A percentile compares a stretch with the other conserved stretches of the same genome.
These are phyloP conservation scores for Peniophora sp. DNA, from an alignment of 1,284 basidiomycete species.

Conservation along the genomic window DNA sequence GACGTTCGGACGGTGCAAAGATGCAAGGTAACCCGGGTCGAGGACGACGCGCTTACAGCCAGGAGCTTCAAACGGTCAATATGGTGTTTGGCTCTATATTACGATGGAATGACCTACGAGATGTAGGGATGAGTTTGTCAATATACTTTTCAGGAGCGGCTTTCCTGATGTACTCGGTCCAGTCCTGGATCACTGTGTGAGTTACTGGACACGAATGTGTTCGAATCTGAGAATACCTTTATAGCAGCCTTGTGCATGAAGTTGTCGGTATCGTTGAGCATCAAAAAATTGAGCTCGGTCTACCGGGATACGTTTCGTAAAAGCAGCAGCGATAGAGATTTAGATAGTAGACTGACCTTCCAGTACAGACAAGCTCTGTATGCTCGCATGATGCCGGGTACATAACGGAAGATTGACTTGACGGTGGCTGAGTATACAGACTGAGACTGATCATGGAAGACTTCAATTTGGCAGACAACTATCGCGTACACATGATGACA, in stretches of 20 bases:
- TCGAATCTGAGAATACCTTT: constrained; percentile 6
- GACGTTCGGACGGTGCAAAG: constrained; percentile 45
- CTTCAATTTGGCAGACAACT: neutral
- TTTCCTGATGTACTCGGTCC: constrained; percentile 35
- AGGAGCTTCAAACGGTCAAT: constrained; percentile 26
- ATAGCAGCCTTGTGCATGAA: neutral
- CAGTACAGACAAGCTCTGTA: constrained; percentile 35
- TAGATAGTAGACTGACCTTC: neutral
- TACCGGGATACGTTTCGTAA: constrained; percentile 1
- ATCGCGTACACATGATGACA: too few relatives aligned
- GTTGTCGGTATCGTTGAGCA: constrained; percentile 2
- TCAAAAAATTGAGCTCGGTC: constrained; percentile 4
- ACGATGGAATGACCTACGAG: constrained; percentile 34
- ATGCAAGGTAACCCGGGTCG: constrained; percentile 44
- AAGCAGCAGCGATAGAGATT: neutral
- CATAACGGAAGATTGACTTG: constrained; percentile 40
- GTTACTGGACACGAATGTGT: too few relatives aligned
- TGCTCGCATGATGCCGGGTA: constrained; percentile 36
- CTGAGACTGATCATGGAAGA: constrained; percentile 22
- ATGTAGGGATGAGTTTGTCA: constrained; percentile 37
- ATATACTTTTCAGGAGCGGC: constrained; percentile 37
- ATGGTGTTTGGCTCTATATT: too few relatives aligned
- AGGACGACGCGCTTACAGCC: constrained; percentile 51
- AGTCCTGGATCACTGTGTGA: too few relatives aligned
- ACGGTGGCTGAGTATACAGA: constrained; percentile 31